A percentile compares a stretch with the other conserved stretches of the same genome.
These are phyloP conservation scores for Kappamyces sp. DNA, from an alignment of 192 early-diverging fungal species.

Conservation along the genomic window DNA sequence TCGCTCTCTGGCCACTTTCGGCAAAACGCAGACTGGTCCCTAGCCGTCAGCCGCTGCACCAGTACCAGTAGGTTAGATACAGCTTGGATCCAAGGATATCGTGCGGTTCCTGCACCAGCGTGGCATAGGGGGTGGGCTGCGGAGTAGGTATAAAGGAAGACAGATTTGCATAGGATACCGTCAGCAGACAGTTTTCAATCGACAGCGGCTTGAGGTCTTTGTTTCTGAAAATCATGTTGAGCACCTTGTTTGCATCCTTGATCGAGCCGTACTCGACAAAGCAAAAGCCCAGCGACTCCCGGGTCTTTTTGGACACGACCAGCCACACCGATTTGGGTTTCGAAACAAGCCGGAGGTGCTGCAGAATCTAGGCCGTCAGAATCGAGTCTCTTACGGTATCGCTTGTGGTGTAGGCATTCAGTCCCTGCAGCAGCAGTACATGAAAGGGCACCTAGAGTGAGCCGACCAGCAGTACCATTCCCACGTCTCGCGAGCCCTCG, in stretches of 20 bases:
- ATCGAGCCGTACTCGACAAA: background rate
- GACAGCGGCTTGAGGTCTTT: constrained; percentile 1
- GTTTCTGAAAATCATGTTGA: background rate
- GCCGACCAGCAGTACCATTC: background rate
- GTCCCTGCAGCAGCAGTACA: background rate
- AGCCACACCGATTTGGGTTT: background rate
- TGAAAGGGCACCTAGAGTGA: background rate
- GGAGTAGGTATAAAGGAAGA: constrained; percentile 2
- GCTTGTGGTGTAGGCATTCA: constrained; percentile 1
- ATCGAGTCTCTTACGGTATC: background rate
- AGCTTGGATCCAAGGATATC: constrained; percentile 1
- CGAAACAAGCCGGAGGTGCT: background rate
- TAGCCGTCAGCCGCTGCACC: background rate
- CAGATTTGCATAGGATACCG: background rate
- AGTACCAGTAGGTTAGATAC: constrained; percentile 9
- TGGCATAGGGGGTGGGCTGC: background rate
- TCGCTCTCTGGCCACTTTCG: background rate
- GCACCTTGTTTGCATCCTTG: background rate
- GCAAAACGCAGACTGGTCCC: background rate
- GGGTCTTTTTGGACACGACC: background rate
- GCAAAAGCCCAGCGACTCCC: constrained; percentile 7
- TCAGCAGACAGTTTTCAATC: background rate
- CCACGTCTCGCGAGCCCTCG: constrained; percentile 6
- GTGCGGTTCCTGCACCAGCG: background rate
- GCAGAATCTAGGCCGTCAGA: background rate